Base-by-base conservation (phyloP, 495 filamentous ascomycete genomes). In the Xanthoparmelia taractica region DNA sequence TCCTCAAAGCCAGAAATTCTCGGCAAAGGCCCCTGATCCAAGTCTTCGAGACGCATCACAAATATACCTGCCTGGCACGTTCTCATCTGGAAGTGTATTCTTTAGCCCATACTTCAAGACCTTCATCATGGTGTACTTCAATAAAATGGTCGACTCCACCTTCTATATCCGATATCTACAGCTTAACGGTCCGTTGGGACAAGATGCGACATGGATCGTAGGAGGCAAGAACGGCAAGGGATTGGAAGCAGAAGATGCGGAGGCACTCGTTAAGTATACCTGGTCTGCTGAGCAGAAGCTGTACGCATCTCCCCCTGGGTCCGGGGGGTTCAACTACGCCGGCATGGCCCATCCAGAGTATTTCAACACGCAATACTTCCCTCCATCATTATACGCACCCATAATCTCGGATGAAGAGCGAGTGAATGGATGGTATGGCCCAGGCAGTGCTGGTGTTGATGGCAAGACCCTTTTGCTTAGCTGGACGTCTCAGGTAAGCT, bases 111-210 rank as follows among this genome's bases (percentile, higher is more conserved):
- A 69, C 58, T 73, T 71, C 52, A 17, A 65, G 20, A 73, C 69
- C 27, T 73, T 73, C 62, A 55, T 73, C 60, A 71, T 73, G 64
- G 45, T 73, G 13, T 73, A 73, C 38, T 73, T 71, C 61, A 73
- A 73, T 59, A 65, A 70, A 25, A 48, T 70, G 50, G 71, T 65
- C 43, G 71, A 73, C 43, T 71, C 66, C 29, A 73, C 71, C 15
- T 73, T 73, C 59, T 73, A 66, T 43, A 57, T 70, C 13, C 66
- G 71, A 31, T 73, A 64, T 58, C 64, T 73, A 13, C 67, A 73
- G 50, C 63, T 71, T 15, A 31, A 67, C 23, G 17, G 20, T 55
- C 71, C 71, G 3, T 33, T 71, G 33, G 25, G 38, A 8, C 40
- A 61, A 25, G 61, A 66, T 25, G 20, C 63, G 13, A 60, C 47